phyloP scores from a whole-genome alignment of 2,329 filamentous ascomycete species.

The Mariannaea sp. region DNA sequence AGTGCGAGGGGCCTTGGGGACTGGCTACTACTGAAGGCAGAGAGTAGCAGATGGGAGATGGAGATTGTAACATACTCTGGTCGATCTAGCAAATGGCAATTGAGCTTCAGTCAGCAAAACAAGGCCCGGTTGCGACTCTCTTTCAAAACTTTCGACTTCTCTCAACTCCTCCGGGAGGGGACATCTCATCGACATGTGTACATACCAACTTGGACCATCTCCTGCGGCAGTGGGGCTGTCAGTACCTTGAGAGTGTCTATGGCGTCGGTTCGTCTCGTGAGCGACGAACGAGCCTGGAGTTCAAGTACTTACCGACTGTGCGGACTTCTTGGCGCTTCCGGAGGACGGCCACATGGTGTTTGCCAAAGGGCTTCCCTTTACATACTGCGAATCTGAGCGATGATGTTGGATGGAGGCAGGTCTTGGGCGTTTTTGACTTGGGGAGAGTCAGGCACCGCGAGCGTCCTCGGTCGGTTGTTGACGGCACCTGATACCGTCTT shows the following conservation, averaged over 20 bases:
- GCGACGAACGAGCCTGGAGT: slow-evolving; percentile 23
- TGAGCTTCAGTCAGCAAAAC: slow-evolving; percentile 36
- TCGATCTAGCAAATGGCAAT: slow-evolving; percentile 52
- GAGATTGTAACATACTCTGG: slow-evolving; percentile 59
- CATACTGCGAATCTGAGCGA: slow-evolving; percentile 16
- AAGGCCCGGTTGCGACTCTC: slow-evolving; percentile 21
- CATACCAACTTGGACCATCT: slow-evolving; percentile 99
- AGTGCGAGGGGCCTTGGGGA: slow-evolving; percentile 29
- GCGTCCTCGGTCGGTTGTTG: slow-evolving; percentile 12
- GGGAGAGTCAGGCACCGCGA: slow-evolving; percentile 1
- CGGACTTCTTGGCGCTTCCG: slow-evolving; percentile 69
- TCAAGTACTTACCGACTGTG: slow-evolving; percentile 66
- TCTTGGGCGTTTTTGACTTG: slow-evolving; percentile 1
- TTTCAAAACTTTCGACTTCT: slow-evolving; percentile 5
- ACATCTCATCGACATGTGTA: slow-evolving; percentile 30
- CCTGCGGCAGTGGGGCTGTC: slow-evolving; percentile 63
- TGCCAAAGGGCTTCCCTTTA: slow-evolving; percentile 33
- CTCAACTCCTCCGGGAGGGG: slow-evolving; percentile 10
- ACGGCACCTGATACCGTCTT: slow-evolving; percentile 10
- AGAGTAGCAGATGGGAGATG: too few relatives aligned
- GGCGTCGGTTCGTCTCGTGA: slow-evolving; percentile 35
- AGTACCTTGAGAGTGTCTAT: slow-evolving; percentile 37
- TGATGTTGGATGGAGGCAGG: slow-evolving; percentile 14
- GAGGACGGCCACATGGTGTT: slow-evolving; percentile 67
- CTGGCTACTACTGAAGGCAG: too few relatives aligned